phyloP scores from a whole-genome alignment of 768 basidiomycete genomes.

The Termitomyces sp. region DNA sequence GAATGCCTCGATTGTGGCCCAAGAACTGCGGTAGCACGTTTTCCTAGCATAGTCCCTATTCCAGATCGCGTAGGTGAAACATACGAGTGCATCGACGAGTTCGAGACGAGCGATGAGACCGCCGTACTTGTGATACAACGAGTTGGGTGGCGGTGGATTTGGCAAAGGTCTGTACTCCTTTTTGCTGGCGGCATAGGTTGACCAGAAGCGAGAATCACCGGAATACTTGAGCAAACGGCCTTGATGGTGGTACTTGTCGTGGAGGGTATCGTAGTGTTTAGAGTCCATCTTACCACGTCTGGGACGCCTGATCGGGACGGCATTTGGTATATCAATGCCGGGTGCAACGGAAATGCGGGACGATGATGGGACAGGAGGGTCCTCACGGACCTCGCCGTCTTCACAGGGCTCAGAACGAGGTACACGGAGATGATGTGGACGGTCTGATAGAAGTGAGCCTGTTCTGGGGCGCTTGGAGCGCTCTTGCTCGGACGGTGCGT shows the following conservation, averaged over 20 bases:
- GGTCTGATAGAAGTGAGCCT: conserved; percentile 22
- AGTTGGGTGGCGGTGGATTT: conserved; percentile 61
- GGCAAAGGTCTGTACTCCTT: conserved; percentile 61
- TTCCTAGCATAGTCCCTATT: conserved; percentile 61
- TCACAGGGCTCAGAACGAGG: conserved; percentile 44
- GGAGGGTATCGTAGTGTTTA: conserved; percentile 54
- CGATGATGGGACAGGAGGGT: conserved; percentile 26
- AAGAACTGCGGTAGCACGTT: conserved; percentile 55
- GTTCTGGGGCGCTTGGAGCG: conserved; percentile 45
- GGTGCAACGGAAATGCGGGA: conserved; percentile 19
- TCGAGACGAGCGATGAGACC: conserved; percentile 76
- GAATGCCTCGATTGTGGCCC: conserved; percentile 67
- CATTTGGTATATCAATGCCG: conserved; percentile 25
- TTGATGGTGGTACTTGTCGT: conserved; percentile 65
- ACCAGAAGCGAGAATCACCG: conserved; percentile 75
- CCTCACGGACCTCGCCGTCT: conserved; percentile 54
- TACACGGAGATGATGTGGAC: conserved; percentile 19
- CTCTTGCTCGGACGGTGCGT: conserved; percentile 34
- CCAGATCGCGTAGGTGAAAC: conserved; percentile 85
- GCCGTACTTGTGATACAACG: conserved; percentile 72
- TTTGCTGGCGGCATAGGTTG: conserved; percentile 62
- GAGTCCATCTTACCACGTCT: conserved; percentile 51
- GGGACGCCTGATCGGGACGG: conserved; percentile 64
- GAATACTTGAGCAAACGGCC: conserved; percentile 83
- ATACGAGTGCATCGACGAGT: conserved; percentile 76